phyloP scores from a whole-genome alignment of 495 filamentous ascomycete genomes.

The Penicillium cataractarum region DNA sequence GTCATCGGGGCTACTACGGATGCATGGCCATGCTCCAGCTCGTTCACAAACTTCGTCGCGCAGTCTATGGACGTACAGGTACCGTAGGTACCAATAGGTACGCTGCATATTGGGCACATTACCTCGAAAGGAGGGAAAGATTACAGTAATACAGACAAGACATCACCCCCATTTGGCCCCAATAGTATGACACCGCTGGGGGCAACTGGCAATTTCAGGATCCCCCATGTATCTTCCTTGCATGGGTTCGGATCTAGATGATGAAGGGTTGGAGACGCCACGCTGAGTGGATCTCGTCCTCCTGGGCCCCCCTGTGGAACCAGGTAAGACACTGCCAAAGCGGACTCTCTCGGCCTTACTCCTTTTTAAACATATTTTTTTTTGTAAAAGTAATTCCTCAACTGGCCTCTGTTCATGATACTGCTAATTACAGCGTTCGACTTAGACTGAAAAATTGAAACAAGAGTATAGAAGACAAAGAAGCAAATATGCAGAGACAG shows the following conservation, averaged over 20 bases:
- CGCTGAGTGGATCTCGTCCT: conserved; percentile 26
- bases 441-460: not conserved
- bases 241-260: conserved; percentile 35
- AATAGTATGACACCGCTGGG: conserved; percentile 15
- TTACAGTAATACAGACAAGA: conserved; percentile 24
- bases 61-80: conserved; percentile 6
- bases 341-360: conserved; percentile 1
- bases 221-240: conserved; percentile 35
- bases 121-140: conserved; percentile 2
- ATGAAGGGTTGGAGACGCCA: conserved; percentile 24
- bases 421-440: not conserved
- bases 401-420: conserved; percentile 1
- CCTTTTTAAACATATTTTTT: not conserved
- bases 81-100: conserved; percentile 4
- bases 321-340: conserved; percentile 21
- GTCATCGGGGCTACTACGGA: conserved; percentile 26
- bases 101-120: not conserved
- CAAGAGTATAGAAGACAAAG: conserved; percentile 7
- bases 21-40: conserved; percentile 34
- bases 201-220: conserved; percentile 22
- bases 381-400: not conserved
- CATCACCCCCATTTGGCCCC: not conserved
- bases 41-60: conserved; percentile 19
- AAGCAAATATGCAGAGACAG: conserved; percentile 12
- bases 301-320: conserved; percentile 30